Base-by-base conservation (phyloP, 2,329 filamentous ascomycete species). In the Onygenales sp. region DNA sequence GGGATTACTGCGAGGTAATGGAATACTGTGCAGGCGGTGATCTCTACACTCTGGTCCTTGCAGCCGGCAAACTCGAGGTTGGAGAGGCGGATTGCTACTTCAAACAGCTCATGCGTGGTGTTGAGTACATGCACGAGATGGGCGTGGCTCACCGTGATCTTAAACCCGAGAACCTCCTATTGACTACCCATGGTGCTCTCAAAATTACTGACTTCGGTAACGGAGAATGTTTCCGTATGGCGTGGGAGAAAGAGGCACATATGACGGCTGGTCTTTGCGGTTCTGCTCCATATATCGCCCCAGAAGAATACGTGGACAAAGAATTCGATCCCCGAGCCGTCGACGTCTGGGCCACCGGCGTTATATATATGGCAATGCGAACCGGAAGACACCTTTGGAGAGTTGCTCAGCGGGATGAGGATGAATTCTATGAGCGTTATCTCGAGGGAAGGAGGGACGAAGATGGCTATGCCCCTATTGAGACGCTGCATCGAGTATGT, bases 311-410 rank as follows among this genome's bases (percentile, higher is more conserved):
- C 64, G 82, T 85, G 2, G 91, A 95, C 66, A 90, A 86, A 68
- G 93, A 98, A 68, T 98, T 98, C 60, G 93, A 98, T 66, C 93
- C 93, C 33, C 82, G 93, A 54, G 92, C 93, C n/a, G 92, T 98
- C 48, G 93, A 98, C 65, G 86, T 97, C 11, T 98, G 93, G 93
- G 93, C 93, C 27, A 95, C 90, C 56, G 93, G 93, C 66, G 93
- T 98, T 50, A 98, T 98, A 56, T 98, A 98, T 75, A 98, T 98
- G 93, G 93, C 93, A 11, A 98, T 98, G 93, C 82, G 93, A 55
- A 97, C 92, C 2, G 93, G 93, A 5, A 82, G 93, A 51, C 93
- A 98, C 70, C 78, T 98, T 7, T 98, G 93, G 93, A 86, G 91
- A 52, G 83, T 96, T n/a, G 93, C 93, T 6, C 92, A 92, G 71